Evolutionary conservation across 805 yeast species (phyloP).

Genomic region (Wickerhamomyces tratensis): DNA sequence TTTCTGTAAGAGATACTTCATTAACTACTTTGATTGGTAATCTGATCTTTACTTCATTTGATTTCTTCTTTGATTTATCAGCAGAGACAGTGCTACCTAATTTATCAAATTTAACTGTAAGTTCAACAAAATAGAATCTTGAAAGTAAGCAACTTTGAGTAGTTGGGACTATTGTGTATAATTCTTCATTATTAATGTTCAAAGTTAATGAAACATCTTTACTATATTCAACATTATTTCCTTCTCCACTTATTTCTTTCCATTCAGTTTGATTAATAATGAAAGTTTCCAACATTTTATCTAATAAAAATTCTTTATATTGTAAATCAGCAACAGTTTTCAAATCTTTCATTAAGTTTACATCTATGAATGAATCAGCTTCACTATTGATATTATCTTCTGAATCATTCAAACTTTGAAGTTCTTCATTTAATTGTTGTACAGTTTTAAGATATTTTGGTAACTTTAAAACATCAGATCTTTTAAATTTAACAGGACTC

Average conservation of each 20-base stretch:
- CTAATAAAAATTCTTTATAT: neutral
- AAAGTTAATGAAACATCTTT: conserved; percentile 20
- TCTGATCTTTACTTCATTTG: neutral
- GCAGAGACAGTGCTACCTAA: conserved; percentile 7
- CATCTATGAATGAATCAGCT: neutral
- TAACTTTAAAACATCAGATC: neutral
- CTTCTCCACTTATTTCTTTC: neutral
- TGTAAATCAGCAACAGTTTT: neutral
- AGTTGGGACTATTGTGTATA: conserved; percentile 25
- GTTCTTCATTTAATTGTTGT: too few species aligned
- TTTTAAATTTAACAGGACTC: neutral
- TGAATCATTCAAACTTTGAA: neutral
- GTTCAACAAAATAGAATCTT: conserved; percentile 33
- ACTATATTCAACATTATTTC: conserved; percentile 16
- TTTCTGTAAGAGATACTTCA: neutral
- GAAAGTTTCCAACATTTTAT: neutral
- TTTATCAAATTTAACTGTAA: conserved; percentile 22
- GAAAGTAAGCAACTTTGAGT: conserved; percentile 39
- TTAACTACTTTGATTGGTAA: neutral
- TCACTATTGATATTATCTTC: neutral
- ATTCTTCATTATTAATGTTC: neutral
- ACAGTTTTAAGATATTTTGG: neutral
- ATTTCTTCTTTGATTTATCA: neutral
- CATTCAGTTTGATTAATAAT: neutral
- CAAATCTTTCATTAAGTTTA: neutral